Conservation (phyloP, 345 rosid species). For the Hibiscus trionum region DNA sequence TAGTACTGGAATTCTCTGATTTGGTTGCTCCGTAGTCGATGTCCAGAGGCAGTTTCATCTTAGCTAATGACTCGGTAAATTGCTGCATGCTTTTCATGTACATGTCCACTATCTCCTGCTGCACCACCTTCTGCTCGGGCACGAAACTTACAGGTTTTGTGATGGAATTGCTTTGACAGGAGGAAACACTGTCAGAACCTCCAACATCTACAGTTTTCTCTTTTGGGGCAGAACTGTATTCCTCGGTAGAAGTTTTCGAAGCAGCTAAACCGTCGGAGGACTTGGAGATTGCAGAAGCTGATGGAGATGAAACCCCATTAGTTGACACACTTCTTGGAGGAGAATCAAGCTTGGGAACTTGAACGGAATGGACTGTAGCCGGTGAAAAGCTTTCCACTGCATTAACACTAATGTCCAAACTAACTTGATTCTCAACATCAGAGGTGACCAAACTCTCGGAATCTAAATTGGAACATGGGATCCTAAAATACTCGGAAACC, state of each 20-base stretch:
- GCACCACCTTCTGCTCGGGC: conserved; percentile 51
- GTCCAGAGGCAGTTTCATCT: background rate
- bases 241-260: conserved; percentile 37
- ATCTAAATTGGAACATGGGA: no score
- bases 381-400: no score
- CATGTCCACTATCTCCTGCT: conserved; percentile 48
- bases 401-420: no score
- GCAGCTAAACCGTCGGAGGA: conserved; percentile 36
- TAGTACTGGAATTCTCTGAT: conserved; percentile 45
- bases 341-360: no score
- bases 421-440: no score
- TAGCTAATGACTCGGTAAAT: conserved; percentile 58
- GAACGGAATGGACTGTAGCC: no score
- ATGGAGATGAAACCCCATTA: no score
- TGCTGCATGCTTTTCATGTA: conserved; percentile 99
- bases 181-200: conserved; percentile 40
- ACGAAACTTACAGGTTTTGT: conserved; percentile 55
- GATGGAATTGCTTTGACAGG: conserved; percentile 32
- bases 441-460: no score
- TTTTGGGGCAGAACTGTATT: conserved; percentile 34
- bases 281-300: conserved; percentile 39
- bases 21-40: background rate
- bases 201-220: conserved; percentile 33
- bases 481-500: no score
- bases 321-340: no score